Conservation (phyloP, 768 basidiomycete genomes). For the Russula compacta region DNA sequence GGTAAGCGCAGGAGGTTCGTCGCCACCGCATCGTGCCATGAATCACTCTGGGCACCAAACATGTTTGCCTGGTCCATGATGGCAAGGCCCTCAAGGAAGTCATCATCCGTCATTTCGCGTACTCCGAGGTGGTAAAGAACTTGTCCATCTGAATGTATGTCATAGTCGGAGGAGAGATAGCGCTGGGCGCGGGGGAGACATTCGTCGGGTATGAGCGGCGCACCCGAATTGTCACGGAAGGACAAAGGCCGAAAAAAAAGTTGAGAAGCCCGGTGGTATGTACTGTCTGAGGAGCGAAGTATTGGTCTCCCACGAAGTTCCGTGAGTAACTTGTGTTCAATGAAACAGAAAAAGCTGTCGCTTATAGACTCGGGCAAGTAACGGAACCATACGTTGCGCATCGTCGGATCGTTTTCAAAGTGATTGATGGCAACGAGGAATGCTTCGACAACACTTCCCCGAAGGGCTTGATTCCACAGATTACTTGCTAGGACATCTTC, state of each 20-base stretch:
- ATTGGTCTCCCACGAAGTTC: slow-evolving; percentile 12
- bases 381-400: slow-evolving; percentile 23
- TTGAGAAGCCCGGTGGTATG: slow-evolving; percentile 10
- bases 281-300: slow-evolving; percentile 17
- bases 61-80: not conserved
- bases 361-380: slow-evolving; percentile 21
- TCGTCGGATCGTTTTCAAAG: slow-evolving; percentile 15
- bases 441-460: slow-evolving; percentile 17
- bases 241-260: slow-evolving; percentile 1
- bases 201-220: slow-evolving; percentile 6
- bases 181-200: not conserved
- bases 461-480: slow-evolving; percentile 23
- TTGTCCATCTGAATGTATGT: not conserved
- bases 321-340: slow-evolving; percentile 4
- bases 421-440: slow-evolving; percentile 21
- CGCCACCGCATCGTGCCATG: slow-evolving; percentile 13
- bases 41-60: not conserved
- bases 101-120: slow-evolving; percentile 7
- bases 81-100: slow-evolving; percentile 5
- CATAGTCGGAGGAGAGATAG: slow-evolving; percentile 17
- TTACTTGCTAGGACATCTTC: slow-evolving; percentile 23
- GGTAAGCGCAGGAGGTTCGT: not conserved
- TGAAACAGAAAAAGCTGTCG: slow-evolving; percentile 18
- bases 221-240: not conserved
- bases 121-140: slow-evolving; percentile 15